Percentiles rank a stretch among this genome's conserved stretches.
Conservation (phyloP, 129 eudicot species). For the sunflower (Helianthus annuus) region HanXRQr2.0-SUNRISE NC_035435.2:120636316-120636815, state of each 20-base stretch:
- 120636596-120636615: conserved; percentile 17
- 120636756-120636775: too few species aligned
- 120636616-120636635: too few species aligned
- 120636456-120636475: conserved; percentile 10
- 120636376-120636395: conserved; percentile 38
- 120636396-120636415: conserved; percentile 67
- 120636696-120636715: too few species aligned
- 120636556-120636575: conserved; percentile 20
- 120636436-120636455: conserved; percentile 40
- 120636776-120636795: too few species aligned
- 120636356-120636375: conserved; percentile 38
- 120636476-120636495: conserved; percentile 15
- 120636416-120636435: conserved; percentile 40
- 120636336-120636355: conserved; percentile 50
- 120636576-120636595: conserved; percentile 21
- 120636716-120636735: too few species aligned
- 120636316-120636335: conserved; percentile 52
- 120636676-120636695: too few species aligned
- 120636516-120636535: neutral
- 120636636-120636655: too few species aligned
- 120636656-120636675: too few species aligned
- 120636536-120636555: conserved; percentile 19
- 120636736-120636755: too few species aligned
- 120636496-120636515: conserved; percentile 21
- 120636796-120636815: too few species aligned